Conservation (phyloP, 2,329 filamentous ascomycete species). For the Zymoseptoria passerinii region DNA sequence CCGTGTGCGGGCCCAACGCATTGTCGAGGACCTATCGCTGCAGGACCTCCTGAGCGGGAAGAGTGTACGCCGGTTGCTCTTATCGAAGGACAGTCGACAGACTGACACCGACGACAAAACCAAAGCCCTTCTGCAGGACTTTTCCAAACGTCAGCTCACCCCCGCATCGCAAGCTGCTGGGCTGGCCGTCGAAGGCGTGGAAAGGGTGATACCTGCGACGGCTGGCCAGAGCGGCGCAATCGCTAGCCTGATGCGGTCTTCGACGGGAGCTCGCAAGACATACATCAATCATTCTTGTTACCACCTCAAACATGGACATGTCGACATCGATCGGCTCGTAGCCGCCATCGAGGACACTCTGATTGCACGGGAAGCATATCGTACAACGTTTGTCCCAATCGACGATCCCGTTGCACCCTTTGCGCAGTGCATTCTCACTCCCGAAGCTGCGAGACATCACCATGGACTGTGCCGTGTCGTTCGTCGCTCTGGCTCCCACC, state of each 20-base stretch:
- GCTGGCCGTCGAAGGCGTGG: constrained; percentile 7
- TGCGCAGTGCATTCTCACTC: constrained; percentile 5
- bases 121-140: neutral
- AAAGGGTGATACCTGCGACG: constrained; percentile 52
- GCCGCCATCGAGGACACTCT: constrained; percentile 1
- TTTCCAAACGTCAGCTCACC: constrained; percentile 1
- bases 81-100: neutral
- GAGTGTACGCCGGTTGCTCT: neutral
- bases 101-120: neutral
- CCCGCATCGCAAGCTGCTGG: neutral
- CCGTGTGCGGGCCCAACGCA: neutral
- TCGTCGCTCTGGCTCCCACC: neutral
- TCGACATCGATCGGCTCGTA: neutral
- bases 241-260: constrained; percentile 53
- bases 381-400: neutral
- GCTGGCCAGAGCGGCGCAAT: constrained; percentile 72
- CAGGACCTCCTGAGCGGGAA: constrained; percentile 1
- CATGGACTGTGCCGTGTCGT: constrained; percentile 1
- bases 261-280: constrained; percentile 10
- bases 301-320: constrained; percentile 35
- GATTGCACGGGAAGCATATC: neutral
- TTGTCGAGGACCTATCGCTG: neutral
- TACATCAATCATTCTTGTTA: constrained; percentile 46
- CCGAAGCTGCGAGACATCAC: neutral
- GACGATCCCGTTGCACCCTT: constrained; percentile 11